A percentile compares a stretch with the other conserved stretches of the same genome.
Evolutionary conservation across 768 basidiomycete species (phyloP).

Genomic region (Russula virescens): DNA sequence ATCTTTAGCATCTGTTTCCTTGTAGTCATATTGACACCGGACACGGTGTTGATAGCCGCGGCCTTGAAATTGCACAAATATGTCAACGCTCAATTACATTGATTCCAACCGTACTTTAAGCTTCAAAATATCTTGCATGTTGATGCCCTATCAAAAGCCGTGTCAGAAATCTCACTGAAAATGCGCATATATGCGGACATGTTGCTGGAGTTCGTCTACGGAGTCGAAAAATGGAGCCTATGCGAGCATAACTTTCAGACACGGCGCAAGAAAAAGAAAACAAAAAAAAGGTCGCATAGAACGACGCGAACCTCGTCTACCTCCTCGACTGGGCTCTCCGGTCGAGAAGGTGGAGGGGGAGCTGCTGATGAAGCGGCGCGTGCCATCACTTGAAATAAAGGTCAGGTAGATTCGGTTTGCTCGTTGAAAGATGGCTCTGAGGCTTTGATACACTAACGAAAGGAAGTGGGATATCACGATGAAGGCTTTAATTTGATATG

Average conservation of each 20-base stretch:
- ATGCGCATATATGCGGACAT: constrained; percentile 25
- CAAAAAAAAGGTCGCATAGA: neutral
- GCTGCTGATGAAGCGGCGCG: constrained; percentile 13
- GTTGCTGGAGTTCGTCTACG: constrained; percentile 31
- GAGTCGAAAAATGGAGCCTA: constrained; percentile 28
- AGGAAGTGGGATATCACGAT: neutral
- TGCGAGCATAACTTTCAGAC: neutral
- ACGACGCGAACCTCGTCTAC: constrained; percentile 12
- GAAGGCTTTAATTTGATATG: constrained; percentile 1
- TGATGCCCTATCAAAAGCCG: constrained; percentile 64
- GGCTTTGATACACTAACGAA: neutral
- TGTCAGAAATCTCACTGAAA: neutral
- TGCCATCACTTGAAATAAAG: constrained; percentile 11
- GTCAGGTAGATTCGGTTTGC: neutral
- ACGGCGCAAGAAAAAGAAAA: neutral
- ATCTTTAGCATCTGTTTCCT: constrained; percentile 87
- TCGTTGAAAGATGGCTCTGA: neutral
- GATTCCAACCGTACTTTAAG: constrained; percentile 53
- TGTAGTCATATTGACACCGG: constrained; percentile 88
- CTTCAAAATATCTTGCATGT: constrained; percentile 91
- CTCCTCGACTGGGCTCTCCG: constrained; percentile 19
- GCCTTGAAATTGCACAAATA: constrained; percentile 37
- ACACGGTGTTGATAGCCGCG: constrained; percentile 78
- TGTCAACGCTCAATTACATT: constrained; percentile 18
- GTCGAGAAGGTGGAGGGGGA: constrained; percentile 18